Conservation (phyloP, 2,329 filamentous ascomycete species). For the Metarhizium rileyi region DNA sequence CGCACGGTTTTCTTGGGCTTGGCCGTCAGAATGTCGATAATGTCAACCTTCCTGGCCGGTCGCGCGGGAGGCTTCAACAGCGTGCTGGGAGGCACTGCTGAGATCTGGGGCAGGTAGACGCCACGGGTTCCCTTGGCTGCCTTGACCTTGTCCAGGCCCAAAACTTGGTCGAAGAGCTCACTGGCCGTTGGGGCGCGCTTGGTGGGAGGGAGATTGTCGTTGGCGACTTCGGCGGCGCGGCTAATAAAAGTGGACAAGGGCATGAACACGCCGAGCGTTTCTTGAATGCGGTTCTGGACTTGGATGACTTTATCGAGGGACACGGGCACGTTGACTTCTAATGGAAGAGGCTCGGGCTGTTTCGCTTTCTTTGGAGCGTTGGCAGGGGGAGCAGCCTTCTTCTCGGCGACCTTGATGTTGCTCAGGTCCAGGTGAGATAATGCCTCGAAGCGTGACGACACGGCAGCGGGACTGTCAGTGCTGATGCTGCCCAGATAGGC, state of each 20-base stretch:
- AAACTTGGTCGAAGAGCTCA: conserved; percentile 81
- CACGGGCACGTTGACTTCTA: conserved; percentile 62
- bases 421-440: conserved; percentile 81
- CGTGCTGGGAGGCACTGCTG: conserved; percentile 39
- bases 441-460: conserved; percentile 63
- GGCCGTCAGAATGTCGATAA: conserved; percentile 65
- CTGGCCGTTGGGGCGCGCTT: conserved; percentile 54
- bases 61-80: conserved; percentile 23
- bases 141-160: conserved; percentile 52
- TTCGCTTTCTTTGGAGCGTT: conserved; percentile 28
- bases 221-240: conserved; percentile 77
- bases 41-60: conserved; percentile 43
- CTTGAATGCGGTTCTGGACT: conserved; percentile 70
- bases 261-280: conserved; percentile 67
- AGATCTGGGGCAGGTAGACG: conserved; percentile 63
- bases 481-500: conserved; percentile 77
- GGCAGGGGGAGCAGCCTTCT: conserved; percentile 33
- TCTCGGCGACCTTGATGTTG: conserved; percentile 76
- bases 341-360: conserved; percentile 34
- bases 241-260: conserved; percentile 81
- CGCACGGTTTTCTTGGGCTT: conserved; percentile 15
- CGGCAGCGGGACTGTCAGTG: conserved; percentile 57
- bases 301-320: conserved; percentile 71
- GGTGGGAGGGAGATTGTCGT: conserved; percentile 70
- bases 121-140: conserved; percentile 45